These are phyloP conservation scores for Lophiostoma macrostomum DNA, from an alignment of 495 filamentous ascomycete species.

Conservation along the genomic window DNA sequence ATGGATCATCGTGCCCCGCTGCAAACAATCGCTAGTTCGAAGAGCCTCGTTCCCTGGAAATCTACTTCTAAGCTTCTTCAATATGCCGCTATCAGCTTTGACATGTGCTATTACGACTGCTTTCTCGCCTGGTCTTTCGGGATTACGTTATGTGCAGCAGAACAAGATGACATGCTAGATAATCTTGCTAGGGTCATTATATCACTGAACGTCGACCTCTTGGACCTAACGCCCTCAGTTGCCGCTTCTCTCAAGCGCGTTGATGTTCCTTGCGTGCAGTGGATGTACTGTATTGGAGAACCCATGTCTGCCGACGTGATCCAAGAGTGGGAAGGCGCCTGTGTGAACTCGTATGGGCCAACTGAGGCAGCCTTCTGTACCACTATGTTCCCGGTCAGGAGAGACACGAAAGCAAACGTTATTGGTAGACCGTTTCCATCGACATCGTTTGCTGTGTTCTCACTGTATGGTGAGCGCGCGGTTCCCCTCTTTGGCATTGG, in stretches of 20 bases:
- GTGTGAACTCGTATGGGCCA: slow-evolving; percentile 37
- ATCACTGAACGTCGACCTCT: slow-evolving; percentile 34
- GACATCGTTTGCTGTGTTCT: slow-evolving; percentile 30
- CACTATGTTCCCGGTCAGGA: slow-evolving; percentile 23
- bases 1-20: slow-evolving; percentile 42
- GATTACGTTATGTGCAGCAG: slow-evolving; percentile 43
- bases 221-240: slow-evolving; percentile 47
- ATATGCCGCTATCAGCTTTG: slow-evolving; percentile 47
- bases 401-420: slow-evolving; percentile 19
- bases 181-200: slow-evolving; percentile 37
- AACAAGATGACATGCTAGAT: slow-evolving; percentile 35
- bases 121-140: slow-evolving; percentile 47
- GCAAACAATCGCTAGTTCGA: slow-evolving; percentile 41
- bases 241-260: slow-evolving; percentile 34
- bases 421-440: slow-evolving; percentile 34
- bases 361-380: slow-evolving; percentile 36
- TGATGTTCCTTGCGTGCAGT: slow-evolving; percentile 39
- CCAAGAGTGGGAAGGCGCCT: slow-evolving; percentile 25
- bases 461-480: slow-evolving; percentile 7
- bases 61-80: slow-evolving; percentile 38
- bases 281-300: slow-evolving; percentile 44
- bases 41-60: slow-evolving; percentile 39
- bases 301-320: slow-evolving; percentile 25
- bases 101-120: slow-evolving; percentile 49
- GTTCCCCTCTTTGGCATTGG: slow-evolving; percentile 33